Evolutionary conservation across 1,284 basidiomycete species (phyloP).

Genomic region (Sanghuangporus baumii): DNA sequence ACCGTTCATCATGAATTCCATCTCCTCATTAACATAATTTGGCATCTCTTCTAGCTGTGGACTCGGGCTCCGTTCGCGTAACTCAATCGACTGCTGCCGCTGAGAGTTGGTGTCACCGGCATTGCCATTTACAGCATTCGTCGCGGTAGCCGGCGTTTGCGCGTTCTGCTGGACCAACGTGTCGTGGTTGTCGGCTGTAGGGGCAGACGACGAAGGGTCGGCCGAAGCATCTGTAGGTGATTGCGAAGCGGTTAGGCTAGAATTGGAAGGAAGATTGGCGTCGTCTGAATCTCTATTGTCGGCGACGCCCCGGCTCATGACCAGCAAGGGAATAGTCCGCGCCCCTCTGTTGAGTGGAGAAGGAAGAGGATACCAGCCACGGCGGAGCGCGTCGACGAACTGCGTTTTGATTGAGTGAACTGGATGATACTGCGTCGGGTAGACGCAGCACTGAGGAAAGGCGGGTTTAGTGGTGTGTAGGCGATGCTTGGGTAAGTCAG

Average conservation of each 20-base stretch:
- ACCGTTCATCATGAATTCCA: conserved; percentile 9
- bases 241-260: not conserved
- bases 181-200: not conserved
- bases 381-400: not conserved
- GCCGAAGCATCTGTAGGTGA: not conserved
- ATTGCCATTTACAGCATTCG: not conserved
- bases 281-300: conserved; percentile 10
- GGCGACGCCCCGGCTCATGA: conserved; percentile 15
- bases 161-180: not conserved
- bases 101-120: not conserved
- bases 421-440: not conserved
- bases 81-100: not conserved
- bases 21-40: not conserved
- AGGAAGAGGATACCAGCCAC: not conserved
- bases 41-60: conserved; percentile 15
- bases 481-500: conserved; percentile 4
- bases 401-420: not conserved
- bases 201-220: not conserved
- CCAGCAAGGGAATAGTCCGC: conserved; percentile 3
- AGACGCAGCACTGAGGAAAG: not conserved
- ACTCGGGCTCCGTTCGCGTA: conserved; percentile 13
- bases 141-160: not conserved
- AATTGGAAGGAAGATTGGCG: not conserved
- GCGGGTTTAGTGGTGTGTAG: not conserved
- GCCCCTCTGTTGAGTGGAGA: not conserved